Base-by-base conservation (phyloP, 2,329 filamentous ascomycete genomes). In the Fusarium nisikadoi region DNA sequence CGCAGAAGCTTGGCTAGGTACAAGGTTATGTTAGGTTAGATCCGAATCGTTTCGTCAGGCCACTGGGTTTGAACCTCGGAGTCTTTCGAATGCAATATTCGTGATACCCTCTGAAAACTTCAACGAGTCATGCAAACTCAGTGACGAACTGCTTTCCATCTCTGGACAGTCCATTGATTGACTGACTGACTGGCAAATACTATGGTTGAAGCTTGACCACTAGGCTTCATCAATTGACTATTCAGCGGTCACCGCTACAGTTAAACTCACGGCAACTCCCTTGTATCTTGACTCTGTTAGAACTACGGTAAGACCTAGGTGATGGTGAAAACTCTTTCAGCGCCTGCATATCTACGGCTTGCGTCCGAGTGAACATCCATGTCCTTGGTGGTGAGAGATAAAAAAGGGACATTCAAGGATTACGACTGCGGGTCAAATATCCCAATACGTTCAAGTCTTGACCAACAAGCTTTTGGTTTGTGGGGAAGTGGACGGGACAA, bases 381-480 rank as follows among this genome's bases (percentile, higher is more conserved):
- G 58, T 64, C 54, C 36, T 47, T 60, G 54, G 55, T 46, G 25
- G 35, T 47, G 54, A 57, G 65, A 72, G 59, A 68, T 56, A 56
- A 71, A 72, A 53, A 65, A 45, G 65, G 54, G 57, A 47, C 27
- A 68, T 62, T 54, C 46, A 68, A 65, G 69, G 69, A 56, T 68
- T 65, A 38, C 45, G 25, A 57, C 39, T 72, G 69, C 59, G 69
- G 69, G 69, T 62, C 69, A 60, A 57, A 7, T 55, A 42, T 52
- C 69, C 69, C 33, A 65, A 72, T 72, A 39, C 31, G 65, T 70
- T 54, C 69, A 65, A 65, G 65, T 55, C 55, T 52, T 65, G 41
- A 57, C 55, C 70, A 66, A 72, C 70, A 72, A 72, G 70, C 70
- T 72, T 72, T 72, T 54, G 54, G 70, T 65, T 66, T 72, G 70